These are phyloP conservation scores for Simmondsia chinensis DNA, from an alignment of 148 eudicot genomes.

Conservation along the genomic window DNA sequence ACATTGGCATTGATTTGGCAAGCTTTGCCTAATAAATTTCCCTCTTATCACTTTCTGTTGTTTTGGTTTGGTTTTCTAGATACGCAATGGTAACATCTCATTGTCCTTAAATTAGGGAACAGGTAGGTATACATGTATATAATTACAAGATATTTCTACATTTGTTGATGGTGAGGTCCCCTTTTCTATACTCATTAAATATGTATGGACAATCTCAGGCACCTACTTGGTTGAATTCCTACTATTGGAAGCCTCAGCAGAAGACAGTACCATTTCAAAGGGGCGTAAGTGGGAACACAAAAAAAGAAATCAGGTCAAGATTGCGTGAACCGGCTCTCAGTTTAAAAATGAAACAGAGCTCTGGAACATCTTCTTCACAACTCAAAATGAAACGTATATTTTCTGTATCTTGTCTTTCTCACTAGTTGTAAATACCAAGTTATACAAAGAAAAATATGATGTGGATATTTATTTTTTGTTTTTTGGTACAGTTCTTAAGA, in stretches of 20 bases:
- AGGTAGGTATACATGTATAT: too few relatives aligned
- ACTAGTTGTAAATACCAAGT: too few relatives aligned
- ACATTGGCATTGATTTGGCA: too few relatives aligned
- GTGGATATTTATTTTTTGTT: background rate
- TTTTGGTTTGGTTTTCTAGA: background rate
- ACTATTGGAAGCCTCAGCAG: conserved; percentile 86
- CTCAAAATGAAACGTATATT: conserved; percentile 57
- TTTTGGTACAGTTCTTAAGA: background rate
- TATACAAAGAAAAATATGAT: background rate
- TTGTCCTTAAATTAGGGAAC: too few relatives aligned
- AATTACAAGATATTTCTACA: too few relatives aligned
- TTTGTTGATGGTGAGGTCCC: background rate
- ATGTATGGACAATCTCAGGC: conserved; percentile 62
- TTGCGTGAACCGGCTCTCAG: conserved; percentile 42
- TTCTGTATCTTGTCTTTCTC: conserved; percentile 4
- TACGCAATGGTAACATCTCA: too few relatives aligned
- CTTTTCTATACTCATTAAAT: background rate
- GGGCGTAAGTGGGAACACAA: conserved; percentile 26
- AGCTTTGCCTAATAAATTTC: too few relatives aligned
- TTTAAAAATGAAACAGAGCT: conserved; percentile 36
- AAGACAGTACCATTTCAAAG: conserved; percentile 37
- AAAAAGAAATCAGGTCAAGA: conserved; percentile 52
- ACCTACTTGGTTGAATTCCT: conserved; percentile 68
- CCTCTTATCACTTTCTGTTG: too few relatives aligned
- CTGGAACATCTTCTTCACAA: conserved; percentile 25